Percentiles rank a stretch among this genome's conserved stretches.
Evolutionary conservation across 768 basidiomycete genomes (phyloP).

Genomic region (Auricularia cornea): DNA sequence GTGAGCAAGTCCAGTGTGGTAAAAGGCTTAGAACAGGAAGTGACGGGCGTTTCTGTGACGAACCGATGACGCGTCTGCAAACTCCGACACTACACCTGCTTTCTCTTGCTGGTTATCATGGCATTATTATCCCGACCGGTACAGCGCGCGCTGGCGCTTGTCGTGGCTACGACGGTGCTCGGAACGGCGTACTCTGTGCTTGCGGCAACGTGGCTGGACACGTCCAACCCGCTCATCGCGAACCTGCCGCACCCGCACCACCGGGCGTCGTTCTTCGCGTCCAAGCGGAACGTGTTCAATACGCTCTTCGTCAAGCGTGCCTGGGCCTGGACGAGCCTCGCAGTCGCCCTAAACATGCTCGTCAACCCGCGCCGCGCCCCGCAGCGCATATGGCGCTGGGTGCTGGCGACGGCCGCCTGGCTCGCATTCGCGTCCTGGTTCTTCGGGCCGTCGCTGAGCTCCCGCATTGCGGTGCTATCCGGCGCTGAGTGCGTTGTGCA

Average conservation of each 20-base stretch:
- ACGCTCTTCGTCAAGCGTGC: slow-evolving; percentile 80
- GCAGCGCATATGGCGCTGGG: slow-evolving; percentile 41
- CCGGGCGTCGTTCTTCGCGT: slow-evolving; percentile 62
- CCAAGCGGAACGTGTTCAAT: slow-evolving; percentile 75
- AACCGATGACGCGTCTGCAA: not conserved
- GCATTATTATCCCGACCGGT: not conserved
- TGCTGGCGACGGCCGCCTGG: slow-evolving; percentile 58
- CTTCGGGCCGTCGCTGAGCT: slow-evolving; percentile 73
- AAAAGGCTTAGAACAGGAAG: no score
- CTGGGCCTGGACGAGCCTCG: slow-evolving; percentile 82
- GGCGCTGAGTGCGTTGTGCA: slow-evolving; percentile 72
- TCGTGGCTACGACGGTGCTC: not conserved
- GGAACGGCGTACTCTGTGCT: not conserved
- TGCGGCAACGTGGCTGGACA: slow-evolving; percentile 62
- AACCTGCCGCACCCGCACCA: slow-evolving; percentile 62
- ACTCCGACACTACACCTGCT: not conserved
- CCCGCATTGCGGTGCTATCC: slow-evolving; percentile 52
- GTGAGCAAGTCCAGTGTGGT: no score
- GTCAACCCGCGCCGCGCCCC: slow-evolving; percentile 41
- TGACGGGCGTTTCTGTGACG: no score
- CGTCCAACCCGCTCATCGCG: slow-evolving; percentile 66
- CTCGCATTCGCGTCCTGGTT: slow-evolving; percentile 76
- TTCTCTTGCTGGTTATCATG: not conserved
- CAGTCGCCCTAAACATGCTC: slow-evolving; percentile 47
- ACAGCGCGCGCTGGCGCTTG: not conserved